Percentiles rank a stretch among this genome's conserved stretches.
These are phyloP conservation scores for Aegle marmelos DNA, from an alignment of 345 rosid genomes.

Conservation along the genomic window DNA sequence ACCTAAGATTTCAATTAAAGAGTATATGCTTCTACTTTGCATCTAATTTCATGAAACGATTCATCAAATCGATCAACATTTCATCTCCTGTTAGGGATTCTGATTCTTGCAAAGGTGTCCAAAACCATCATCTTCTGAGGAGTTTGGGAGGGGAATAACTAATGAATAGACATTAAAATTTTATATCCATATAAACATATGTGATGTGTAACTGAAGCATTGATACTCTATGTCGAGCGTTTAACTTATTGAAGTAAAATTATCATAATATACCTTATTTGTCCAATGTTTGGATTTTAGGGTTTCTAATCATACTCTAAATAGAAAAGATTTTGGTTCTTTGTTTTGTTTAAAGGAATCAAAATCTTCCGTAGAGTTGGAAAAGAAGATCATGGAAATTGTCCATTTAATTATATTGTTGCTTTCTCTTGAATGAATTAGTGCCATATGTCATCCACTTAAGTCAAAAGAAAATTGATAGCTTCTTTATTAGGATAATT, in stretches of 20 bases:
- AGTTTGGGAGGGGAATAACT: constrained; percentile 4
- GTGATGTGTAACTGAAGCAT: constrained; percentile 20
- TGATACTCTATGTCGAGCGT: not conserved
- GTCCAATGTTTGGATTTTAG: not conserved
- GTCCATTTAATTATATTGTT: not conserved
- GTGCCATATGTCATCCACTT: constrained; percentile 1
- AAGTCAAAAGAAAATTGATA: not conserved
- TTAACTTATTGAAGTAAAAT: not conserved
- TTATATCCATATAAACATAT: not conserved
- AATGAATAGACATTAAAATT: not conserved
- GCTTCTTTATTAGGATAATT: not conserved
- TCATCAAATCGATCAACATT: not conserved
- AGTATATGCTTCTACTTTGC: constrained; percentile 33
- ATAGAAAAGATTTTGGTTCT: not conserved
- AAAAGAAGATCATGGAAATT: not conserved
- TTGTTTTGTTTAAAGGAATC: not conserved
- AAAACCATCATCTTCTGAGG: constrained; percentile 17
- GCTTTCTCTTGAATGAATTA: not conserved
- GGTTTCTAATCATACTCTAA: not conserved
- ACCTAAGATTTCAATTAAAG: constrained; percentile 16
- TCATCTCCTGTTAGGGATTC: constrained; percentile 11
- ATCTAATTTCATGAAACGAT: constrained; percentile 8
- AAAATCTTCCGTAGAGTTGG: not conserved
- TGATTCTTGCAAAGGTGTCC: constrained; percentile 17
- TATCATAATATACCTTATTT: not conserved